Base-by-base conservation (phyloP, 164 flowering plant species). In the Berberis vulgaris region DNA sequence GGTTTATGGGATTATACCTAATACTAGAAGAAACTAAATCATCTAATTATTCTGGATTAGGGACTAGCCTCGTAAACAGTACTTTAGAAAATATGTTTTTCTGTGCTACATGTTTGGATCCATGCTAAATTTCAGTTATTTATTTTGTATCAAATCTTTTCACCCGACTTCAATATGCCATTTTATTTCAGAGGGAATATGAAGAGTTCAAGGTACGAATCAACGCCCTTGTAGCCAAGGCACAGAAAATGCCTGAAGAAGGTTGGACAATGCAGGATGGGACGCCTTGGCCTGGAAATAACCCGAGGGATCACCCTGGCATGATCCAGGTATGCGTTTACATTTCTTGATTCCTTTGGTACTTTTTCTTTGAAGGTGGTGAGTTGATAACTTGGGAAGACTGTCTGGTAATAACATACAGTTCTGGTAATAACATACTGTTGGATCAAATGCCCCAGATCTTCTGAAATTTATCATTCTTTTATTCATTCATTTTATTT, bases 251-350 rank as follows among this genome's bases (percentile, higher is more conserved):
- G 73, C 98, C 98, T 49, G 97, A 90, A 67, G 98, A 93, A 71
- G 98, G 98, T 54, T 93, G 98, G 98, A 84, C 96, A 55, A 93
- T 93, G 98, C 96, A 87, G 72, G 98, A 93, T 78, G 97, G 96
- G 13, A 87, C 96, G 67, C 77, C 89, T 9, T 89, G 97, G 97
- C 97, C 97, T 54, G 96, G 97, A 68, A 94, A 94, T 70, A 91
- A 91, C 70, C 85, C 93, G 26, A 84, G 97, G 76, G 97, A 95
- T 75, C 99, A 95, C 77, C 97, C 97, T 5, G 99, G 99, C 76
- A 95, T 95, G 99, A 95, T 95, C 55, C 99, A 95, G 90, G 98
- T 94, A 76, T 45, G 1, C 13, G 45, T 2, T 11, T 39, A 42
- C 49, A 43, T 59, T 57, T 45, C 2, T 6, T 5, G 8, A 56